Percentiles rank a stretch among this genome's conserved stretches.
Conservation (phyloP, 495 filamentous ascomycete species). For the Trichocladium uniseriatum region DNA sequence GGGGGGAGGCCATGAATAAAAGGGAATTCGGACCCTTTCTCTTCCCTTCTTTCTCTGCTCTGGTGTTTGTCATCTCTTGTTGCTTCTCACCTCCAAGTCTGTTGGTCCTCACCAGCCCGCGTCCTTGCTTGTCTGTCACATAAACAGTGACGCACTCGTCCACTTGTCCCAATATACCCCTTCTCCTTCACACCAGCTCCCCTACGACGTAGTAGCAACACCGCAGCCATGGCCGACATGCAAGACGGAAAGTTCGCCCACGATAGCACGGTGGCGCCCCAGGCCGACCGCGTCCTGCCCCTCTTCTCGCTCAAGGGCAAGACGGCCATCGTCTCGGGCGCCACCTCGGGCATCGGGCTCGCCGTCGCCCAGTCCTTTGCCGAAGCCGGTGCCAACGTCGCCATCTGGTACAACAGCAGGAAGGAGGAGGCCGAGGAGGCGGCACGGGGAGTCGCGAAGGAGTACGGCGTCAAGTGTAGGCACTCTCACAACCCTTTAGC, state of each 20-base stretch:
- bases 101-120: too few species aligned
- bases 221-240: constrained; percentile 34
- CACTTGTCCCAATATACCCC: too few species aligned
- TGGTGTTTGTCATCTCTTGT: too few species aligned
- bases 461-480: constrained; percentile 73
- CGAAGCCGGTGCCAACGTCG: constrained; percentile 81
- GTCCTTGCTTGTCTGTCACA: too few species aligned
- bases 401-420: constrained; percentile 80
- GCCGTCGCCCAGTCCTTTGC: constrained; percentile 64
- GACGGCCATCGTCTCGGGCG: constrained; percentile 77
- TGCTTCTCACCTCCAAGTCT: too few species aligned
- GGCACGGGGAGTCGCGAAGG: constrained; percentile 63
- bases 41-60: too few species aligned
- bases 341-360: constrained; percentile 73
- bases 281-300: constrained; percentile 54
- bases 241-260: constrained; percentile 50
- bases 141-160: too few species aligned
- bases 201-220: too few species aligned
- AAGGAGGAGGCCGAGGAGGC: constrained; percentile 57
- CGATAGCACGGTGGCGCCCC: constrained; percentile 51
- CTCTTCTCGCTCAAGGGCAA: constrained; percentile 77
- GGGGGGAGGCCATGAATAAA: too few species aligned
- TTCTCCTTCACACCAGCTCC: too few species aligned
- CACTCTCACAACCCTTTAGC: too few species aligned
- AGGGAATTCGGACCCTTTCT: too few species aligned